Evolutionary conservation across 2,329 filamentous ascomycete genomes (phyloP), one percentile per base, ranked within the genome.

Genomic region (Monosporascus sp.): DNA sequence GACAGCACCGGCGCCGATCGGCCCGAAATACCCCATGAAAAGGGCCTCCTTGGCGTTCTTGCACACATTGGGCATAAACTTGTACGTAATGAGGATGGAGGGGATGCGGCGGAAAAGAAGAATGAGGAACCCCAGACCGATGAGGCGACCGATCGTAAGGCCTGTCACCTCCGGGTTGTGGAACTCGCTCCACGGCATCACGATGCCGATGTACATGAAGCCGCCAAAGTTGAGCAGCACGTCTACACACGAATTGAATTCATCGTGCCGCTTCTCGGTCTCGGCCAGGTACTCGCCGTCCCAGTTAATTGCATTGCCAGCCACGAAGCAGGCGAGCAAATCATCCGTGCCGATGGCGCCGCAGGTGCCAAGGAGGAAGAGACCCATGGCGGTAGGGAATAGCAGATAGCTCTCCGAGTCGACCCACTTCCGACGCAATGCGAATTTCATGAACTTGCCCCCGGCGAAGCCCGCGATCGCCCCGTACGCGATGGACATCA

Each of bases 1-100:
- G 24, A 90, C 79, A 0, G 88, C 88, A 20, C 84, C 86, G 8
- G 89, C 87, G 2, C 88, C 88, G 47, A 91, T 90, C 0, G 88
- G 88, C 0, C 88, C 88, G 60, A 92, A 91, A 54, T 83, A 83
- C 0, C 81, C 81, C 78, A 84, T 80, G 53, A 84, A 84, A 0
- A 84, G 60, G 0, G 80, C 81, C 54, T 84, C 81, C 58, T 77
- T 79, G 72, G 75, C 82, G 59, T 74, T 68, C n/a, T 73, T 72
- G 52, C 77, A 73, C 0, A 76, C 72, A 2, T 68, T 67, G 0
- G 80, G 79, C 76, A 84, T 81, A 6, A 80, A 67, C 58, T 77
- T 80, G 64, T 83, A 84, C 1, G 73, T 69, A 9, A 77, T 49
- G 48, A 84, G 63, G 9, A 83, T 75, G 2, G 80, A 74, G 1